Base-by-base conservation (phyloP, 257 asterid species). In the Gentiana macrophylla region DNA sequence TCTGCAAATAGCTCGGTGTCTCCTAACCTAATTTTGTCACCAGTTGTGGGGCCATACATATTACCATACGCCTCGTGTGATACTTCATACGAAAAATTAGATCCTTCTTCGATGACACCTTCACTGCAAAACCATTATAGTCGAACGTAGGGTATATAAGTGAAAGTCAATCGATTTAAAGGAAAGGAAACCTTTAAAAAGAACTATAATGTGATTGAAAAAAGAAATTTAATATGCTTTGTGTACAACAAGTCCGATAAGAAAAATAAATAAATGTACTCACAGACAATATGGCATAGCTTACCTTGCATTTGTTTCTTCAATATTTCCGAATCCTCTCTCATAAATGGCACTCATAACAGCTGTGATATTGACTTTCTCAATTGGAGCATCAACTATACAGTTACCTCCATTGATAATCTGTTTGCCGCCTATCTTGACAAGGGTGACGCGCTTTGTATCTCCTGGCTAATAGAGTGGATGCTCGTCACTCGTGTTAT, bases 1-100 rank as follows among this genome's bases (percentile, higher is more conserved):
- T 87, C 95, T 65, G 95, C 98, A 59, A 91, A 52, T 67, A 87
- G 75, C 63, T 80, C 88, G 7, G 95, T 87, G 77, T 91, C 98
- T 58, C 94, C 98, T 13, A 91, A 86, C 62, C 96, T 84, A 62
- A 91, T 71, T 77, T 79, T 87, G 77, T 87, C 95, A 56, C 97
- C 95, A 59, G 73, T 71, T 60, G 94, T 83, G 62, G 98, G 98
- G 53, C 96, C 98, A 62, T 84, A 91, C 84, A 91, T 76, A 67
- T 84, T 84, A 55, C 82, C 89, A 79, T 91, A 84, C 60, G 66
- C 59, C 82, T 91, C 95, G 63, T 43, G 94, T 60, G 94, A 69
- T 67, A 91, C 67, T 61, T 72, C 59, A 77, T 67, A 67, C 6
- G 81, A 62, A 53, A 81, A 67, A 12, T 83, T 52, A 64, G 94